phyloP scores from a whole-genome alignment of 805 yeast genomes.

The Blastobotrys terrestris region DNA sequence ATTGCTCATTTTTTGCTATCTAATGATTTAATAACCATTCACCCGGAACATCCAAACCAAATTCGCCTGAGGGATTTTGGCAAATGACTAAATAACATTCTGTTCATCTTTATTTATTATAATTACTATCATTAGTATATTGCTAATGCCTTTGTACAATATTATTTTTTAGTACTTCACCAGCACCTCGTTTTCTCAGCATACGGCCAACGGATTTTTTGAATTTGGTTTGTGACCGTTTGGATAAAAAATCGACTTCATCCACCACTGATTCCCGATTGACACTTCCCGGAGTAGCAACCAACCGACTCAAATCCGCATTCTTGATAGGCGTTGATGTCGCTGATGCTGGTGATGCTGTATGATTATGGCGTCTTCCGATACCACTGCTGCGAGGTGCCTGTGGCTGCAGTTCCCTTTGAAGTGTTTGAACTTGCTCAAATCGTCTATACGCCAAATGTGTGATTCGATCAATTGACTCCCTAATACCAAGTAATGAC shows the following conservation, averaged over 20 bases:
- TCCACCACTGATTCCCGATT: slow-evolving; percentile 6
- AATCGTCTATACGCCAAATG: slow-evolving; percentile 5
- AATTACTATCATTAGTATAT: neutral
- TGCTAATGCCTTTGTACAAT: neutral
- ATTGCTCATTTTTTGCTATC: slow-evolving; percentile 13
- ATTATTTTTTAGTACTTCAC: neutral
- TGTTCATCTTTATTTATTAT: neutral
- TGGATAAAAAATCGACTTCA: slow-evolving; percentile 6
- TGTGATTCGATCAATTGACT: slow-evolving; percentile 13
- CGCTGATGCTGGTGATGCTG: neutral
- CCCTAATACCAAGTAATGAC: slow-evolving; percentile 11
- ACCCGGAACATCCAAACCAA: slow-evolving; percentile 7
- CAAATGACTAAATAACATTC: neutral
- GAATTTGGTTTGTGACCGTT: slow-evolving; percentile 1
- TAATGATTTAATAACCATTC: slow-evolving; percentile 14
- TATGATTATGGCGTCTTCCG: neutral
- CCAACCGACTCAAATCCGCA: neutral
- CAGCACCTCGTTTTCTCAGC: slow-evolving; percentile 1
- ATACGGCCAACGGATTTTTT: slow-evolving; percentile 3
- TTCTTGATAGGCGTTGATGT: neutral
- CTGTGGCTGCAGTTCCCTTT: neutral
- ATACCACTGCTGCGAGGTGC: neutral
- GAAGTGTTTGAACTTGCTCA: slow-evolving; percentile 5
- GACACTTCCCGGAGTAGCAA: neutral
- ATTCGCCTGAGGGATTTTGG: slow-evolving; percentile 19